Evolutionary conservation across 768 basidiomycete genomes (phyloP), one percentile per base, ranked within the genome.

Genomic region (Serendipita sp.): DNA sequence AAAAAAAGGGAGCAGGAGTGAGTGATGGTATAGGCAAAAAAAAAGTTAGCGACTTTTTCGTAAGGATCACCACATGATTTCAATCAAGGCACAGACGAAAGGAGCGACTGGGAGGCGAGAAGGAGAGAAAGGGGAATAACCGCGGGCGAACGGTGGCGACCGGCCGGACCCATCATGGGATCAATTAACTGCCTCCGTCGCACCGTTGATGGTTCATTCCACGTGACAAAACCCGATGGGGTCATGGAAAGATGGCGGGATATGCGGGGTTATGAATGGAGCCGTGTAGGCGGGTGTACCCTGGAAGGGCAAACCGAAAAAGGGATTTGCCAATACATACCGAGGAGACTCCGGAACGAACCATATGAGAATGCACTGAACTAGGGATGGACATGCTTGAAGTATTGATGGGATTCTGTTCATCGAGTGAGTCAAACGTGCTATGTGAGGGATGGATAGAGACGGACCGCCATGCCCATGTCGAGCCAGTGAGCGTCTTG

Each of bases 211-310:
- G n/a, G 38, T 7, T 38, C 38, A 38, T 14, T 82, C 83, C 68
- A 86, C 85, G 2, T 84, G 85, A n/a, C 82, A 74, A 63, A 84
- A 81, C 81, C 81, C 83, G 43, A 48, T 0, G 24, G 7, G 2
- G 20, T n/a, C 13, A 51, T 64, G 28, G 28, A 4, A 42, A 34
- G 14, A 5, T 17, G 31, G 43, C 26, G 30, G 60, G 48, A 62
- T 51, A 58, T 56, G 30, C 53, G 42, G 34, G 31, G 42, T 14
- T 30, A 42, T 41, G 14, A 38, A 14, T 38, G 38, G 38, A 38
- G 14, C 5, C 7, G 38, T 7, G 14, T 7, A 38, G 38, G 38
- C 38, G 38, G 38, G 38, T 38, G 38, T 38, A 38, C 38, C 38
- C 1, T 38, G 38, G 38, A 50, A 20, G 17, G 28, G 2, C 17